Evolutionary conservation across 495 filamentous ascomycete genomes (phyloP).

Genomic region (Chlorociboria aeruginascens): DNA sequence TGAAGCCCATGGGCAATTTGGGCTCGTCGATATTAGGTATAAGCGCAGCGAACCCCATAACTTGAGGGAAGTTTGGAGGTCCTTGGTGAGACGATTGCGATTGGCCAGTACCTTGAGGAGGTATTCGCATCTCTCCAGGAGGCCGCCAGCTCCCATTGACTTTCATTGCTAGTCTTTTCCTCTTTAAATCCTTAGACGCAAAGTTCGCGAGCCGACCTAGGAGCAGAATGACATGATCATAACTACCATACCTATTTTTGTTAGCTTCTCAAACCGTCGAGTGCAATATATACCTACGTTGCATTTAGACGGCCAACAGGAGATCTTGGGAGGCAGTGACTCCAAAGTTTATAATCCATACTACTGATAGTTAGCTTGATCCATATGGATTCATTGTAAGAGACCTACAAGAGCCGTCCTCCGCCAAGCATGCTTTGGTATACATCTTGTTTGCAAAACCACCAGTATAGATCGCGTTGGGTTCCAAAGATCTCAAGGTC

Average conservation of each 20-base stretch:
- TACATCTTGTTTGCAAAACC: conserved; percentile 87
- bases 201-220: conserved; percentile 77
- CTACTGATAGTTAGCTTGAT: conserved; percentile 27
- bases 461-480: conserved; percentile 88
- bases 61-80: conserved; percentile 1
- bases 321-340: conserved; percentile 73
- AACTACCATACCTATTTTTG: conserved; percentile 53
- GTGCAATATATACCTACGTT: conserved; percentile 33
- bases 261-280: conserved; percentile 1
- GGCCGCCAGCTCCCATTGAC: conserved; percentile 19
- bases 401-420: conserved; percentile 64
- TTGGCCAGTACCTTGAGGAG: neutral
- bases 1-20: conserved; percentile 46
- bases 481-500: conserved; percentile 71
- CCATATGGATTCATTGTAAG: neutral
- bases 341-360: conserved; percentile 68
- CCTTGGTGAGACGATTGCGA: neutral
- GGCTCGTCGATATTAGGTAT: conserved; percentile 40
- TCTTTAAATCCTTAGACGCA: conserved; percentile 58
- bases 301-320: conserved; percentile 67
- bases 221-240: conserved; percentile 75
- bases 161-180: conserved; percentile 56
- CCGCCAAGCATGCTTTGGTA: conserved; percentile 87
- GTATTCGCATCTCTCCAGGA: conserved; percentile 7
- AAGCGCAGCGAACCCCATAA: conserved; percentile 47